Base-by-base conservation (phyloP, 768 basidiomycete species). In the Mycena kentingensis region DNA sequence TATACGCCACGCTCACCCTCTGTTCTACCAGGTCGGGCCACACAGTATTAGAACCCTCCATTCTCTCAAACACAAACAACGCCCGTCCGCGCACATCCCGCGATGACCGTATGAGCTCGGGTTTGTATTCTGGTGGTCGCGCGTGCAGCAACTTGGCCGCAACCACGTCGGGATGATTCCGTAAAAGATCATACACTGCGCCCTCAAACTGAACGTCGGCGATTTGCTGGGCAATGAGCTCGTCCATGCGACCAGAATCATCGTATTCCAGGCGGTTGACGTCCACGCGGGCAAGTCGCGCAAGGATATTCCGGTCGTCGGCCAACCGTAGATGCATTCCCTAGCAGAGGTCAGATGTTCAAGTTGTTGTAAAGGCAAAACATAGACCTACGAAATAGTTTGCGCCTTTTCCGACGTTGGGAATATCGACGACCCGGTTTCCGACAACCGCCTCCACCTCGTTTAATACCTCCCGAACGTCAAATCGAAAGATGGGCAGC, bases 371-470 rank as follows among this genome's bases (percentile, higher is more conserved):
- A 16, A 27, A 16, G 18, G 6, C 11, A 42, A 7, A 27, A 42
- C 16, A 31, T 12, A 12, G 8, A 39, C 55, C 25, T 16, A 57
- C 55, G 34, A 52, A 57, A 39, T 48, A 57, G 18, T 57, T 57
- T 2, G 55, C 37, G 3, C 55, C 55, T 36, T 47, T 57, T 4
- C 46, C 46, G 18, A 52, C 55, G 11, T 10, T 18, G 1, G 55
- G 55, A n/a, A 57, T 52, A 18, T 52, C 55, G 3, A 49, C 42
- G 13, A 57, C 51, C 8, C 5, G 16, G 7, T 34, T 35, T 4
- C 36, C 39, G 1, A 49, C 16, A 11, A 18, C 25, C 34, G 21
- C 35, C 29, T 57, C 55, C 7, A 52, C 51, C 36, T 57, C 55
- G 5, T 22, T 10, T 19, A 57, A 34, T 2, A 57, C 27, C 12